Evolutionary conservation across 2,329 filamentous ascomycete species (phyloP), one percentile per base, ranked within the genome.

Genomic region (Polychaeton citri): DNA sequence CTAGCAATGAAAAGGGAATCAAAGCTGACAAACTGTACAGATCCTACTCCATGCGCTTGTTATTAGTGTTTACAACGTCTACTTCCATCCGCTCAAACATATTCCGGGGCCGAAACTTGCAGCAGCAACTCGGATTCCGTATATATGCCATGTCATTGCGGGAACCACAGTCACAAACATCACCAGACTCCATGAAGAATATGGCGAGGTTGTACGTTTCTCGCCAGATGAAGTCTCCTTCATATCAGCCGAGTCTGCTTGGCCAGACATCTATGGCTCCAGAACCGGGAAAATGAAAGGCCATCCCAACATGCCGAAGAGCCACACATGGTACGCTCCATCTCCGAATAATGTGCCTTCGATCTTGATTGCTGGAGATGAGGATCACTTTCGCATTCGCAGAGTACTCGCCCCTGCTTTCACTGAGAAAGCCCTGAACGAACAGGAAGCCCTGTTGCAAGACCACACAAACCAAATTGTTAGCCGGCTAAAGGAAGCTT

Each of bases 231-330:
- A 66, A 38, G 38, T 65, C 1, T 63, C 62, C 1, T 63, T 64
- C 47, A 64, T 54, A 35, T 55, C 58, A 3, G 58, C 48, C n/a
- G 60, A 64, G 2, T 58, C 55, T 2, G 60, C 61, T 2, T 65
- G 58, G 55, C 53, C 54, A 33, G 62, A 65, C 19, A 61, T 66
- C 21, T 65, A 64, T 41, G 62, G 61, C 9, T 55, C 55, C 43
- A 50, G 52, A 4, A 54, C 42, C n/a, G n/a, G n/a, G n/a, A n/a
- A n/a, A n/a, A n/a, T n/a, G n/a, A 26, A n/a, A n/a, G 21, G n/a
- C 9, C 16, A 48, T 49, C 33, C 42, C 48, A 6, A 48, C 48
- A 7, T 13, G 19, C 32, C 16, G 17, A 8, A 18, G 16, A 13
- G 9, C 10, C 13, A 17, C 15, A n/a, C n/a, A n/a, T n/a, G n/a